These are phyloP conservation scores for Serendipita sp. DNA, from an alignment of 768 basidiomycete species.

Conservation along the genomic window DNA sequence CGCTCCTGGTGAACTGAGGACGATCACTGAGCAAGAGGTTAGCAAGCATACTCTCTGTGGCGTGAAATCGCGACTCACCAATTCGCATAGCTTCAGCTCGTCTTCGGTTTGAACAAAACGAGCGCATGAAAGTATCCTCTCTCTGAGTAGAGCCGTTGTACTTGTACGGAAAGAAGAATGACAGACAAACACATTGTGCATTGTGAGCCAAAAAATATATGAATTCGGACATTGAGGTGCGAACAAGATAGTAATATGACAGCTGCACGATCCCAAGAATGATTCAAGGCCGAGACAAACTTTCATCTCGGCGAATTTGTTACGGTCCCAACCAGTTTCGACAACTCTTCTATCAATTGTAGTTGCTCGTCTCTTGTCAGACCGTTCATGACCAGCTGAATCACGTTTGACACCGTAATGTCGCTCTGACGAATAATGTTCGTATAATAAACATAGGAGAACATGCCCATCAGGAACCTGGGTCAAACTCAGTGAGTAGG, in stretches of 20 bases:
- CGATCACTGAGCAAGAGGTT: conserved; percentile 61
- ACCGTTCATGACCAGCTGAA: conserved; percentile 84
- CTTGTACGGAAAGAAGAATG: not conserved
- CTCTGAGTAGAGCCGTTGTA: not conserved
- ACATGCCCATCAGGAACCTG: conserved; percentile 97
- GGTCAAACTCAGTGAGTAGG: not conserved
- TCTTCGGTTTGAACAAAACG: conserved; percentile 3
- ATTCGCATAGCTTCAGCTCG: conserved; percentile 1
- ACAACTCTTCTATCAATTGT: conserved; percentile 68
- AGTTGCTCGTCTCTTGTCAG: conserved; percentile 74
- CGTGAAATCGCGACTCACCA: too few species aligned
- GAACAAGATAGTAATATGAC: too few species aligned
- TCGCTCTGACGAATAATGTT: conserved; percentile 74
- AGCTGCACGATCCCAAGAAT: too few species aligned
- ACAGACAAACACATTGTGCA: too few species aligned
- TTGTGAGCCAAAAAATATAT: too few species aligned
- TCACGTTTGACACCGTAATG: conserved; percentile 72
- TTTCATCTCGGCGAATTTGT: too few species aligned
- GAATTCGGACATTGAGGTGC: not conserved
- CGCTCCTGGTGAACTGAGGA: conserved; percentile 60
- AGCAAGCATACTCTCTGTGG: too few species aligned
- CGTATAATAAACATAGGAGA: conserved; percentile 92
- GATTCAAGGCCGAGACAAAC: too few species aligned
- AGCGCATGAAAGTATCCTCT: too few species aligned
- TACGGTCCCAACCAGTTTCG: conserved; percentile 19